phyloP scores from a whole-genome alignment of 208 protist species.

The Lotmaria passim region DNA sequence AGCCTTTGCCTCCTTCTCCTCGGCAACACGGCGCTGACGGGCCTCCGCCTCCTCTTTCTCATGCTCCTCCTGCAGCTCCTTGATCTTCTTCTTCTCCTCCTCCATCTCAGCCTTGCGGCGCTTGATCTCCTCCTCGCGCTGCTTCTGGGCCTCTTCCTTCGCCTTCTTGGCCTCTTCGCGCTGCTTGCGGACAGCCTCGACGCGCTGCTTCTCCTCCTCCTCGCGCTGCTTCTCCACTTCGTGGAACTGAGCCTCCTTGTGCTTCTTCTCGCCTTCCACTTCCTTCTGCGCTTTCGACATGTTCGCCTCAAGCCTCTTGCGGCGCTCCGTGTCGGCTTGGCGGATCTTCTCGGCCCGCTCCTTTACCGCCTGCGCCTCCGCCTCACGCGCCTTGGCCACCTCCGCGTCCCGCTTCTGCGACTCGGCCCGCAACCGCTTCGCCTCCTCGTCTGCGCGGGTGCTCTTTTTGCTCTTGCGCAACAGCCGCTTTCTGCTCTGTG shows the following conservation, averaged over 20 bases:
- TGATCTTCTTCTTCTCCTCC: slow-evolving; percentile 35
- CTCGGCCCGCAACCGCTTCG: slow-evolving; percentile 35
- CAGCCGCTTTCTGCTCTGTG: slow-evolving; percentile 37
- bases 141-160: slow-evolving; percentile 40
- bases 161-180: slow-evolving; percentile 35
- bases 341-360: slow-evolving; percentile 32
- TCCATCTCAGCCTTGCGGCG: slow-evolving; percentile 34
- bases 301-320: slow-evolving; percentile 34
- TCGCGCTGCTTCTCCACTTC: slow-evolving; percentile 34
- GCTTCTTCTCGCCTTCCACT: slow-evolving; percentile 19
- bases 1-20: slow-evolving; percentile 43
- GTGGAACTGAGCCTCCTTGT: slow-evolving; percentile 23
- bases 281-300: slow-evolving; percentile 24
- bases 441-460: slow-evolving; percentile 28
- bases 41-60: slow-evolving; percentile 44
- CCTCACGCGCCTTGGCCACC: slow-evolving; percentile 43
- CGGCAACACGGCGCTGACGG: slow-evolving; percentile 31
- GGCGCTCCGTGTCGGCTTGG: slow-evolving; percentile 32
- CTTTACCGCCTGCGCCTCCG: slow-evolving; percentile 31
- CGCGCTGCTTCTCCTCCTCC: slow-evolving; percentile 41
- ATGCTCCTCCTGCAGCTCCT: slow-evolving; percentile 44
- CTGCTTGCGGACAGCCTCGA: slow-evolving; percentile 32
- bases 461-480: slow-evolving; percentile 40
- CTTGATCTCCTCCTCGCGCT: slow-evolving; percentile 51
- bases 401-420: slow-evolving; percentile 37